phyloP scores from a whole-genome alignment of 2,329 filamentous ascomycete genomes.

The Trichoderma sp. region DNA sequence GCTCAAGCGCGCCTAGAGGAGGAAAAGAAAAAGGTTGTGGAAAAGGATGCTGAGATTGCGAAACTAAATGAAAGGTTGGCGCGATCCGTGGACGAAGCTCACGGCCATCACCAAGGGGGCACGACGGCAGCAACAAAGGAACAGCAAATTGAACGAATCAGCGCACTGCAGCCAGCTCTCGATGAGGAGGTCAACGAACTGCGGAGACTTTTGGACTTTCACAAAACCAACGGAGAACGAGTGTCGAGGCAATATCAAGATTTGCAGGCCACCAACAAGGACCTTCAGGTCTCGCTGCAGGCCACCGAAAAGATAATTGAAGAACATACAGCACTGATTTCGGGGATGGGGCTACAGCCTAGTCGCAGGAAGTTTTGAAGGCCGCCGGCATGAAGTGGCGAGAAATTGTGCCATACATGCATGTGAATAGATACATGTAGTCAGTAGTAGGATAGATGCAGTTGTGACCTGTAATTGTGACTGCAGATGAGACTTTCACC shows the following conservation, averaged over 20 bases:
- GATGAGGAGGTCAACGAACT: slow-evolving; percentile 14
- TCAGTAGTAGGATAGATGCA: background rate
- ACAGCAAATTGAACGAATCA: background rate
- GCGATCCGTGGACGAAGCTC: background rate
- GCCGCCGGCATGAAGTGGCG: background rate
- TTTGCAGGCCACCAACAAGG: slow-evolving; percentile 11
- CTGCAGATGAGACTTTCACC: background rate
- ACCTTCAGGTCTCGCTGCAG: slow-evolving; percentile 13
- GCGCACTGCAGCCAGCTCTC: background rate
- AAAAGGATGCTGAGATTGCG: background rate
- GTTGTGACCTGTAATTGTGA: background rate
- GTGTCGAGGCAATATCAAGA: slow-evolving; percentile 13
- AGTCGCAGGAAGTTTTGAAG: background rate
- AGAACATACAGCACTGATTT: background rate
- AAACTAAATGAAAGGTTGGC: background rate
- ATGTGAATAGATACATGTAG: background rate
- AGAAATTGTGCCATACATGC: background rate
- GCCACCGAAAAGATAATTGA: background rate
- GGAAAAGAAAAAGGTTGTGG: background rate
- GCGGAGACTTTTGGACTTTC: slow-evolving; percentile 15
- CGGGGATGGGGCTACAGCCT: background rate
- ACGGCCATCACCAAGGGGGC: background rate
- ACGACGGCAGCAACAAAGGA: background rate
- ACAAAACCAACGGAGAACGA: slow-evolving; percentile 20
- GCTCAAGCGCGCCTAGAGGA: background rate